Base-by-base conservation (phyloP, 345 rosid species). In the Murraya paniculata region DNA sequence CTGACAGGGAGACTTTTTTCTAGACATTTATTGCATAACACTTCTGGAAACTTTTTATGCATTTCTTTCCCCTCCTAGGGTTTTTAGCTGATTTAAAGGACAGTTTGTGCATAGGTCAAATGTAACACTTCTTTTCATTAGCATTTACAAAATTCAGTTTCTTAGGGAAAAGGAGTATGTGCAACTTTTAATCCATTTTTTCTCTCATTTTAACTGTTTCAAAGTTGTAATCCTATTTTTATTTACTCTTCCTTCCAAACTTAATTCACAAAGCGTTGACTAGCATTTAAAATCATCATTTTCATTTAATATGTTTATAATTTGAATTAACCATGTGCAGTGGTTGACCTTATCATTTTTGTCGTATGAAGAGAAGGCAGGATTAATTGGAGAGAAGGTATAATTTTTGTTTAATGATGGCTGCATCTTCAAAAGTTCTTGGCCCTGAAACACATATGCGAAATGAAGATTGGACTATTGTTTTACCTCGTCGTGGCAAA, bases 401-500 rank as follows among this genome's bases (percentile, higher is more conserved):
- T 27, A 28, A 24, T 77, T 31, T 61, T 45, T 66, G 35, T 48
- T 31, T 55, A 24, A 21, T 10, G 35, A 91, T 91, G 93, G 81
- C 82, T 62, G 68, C 92, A 55, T 81, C 93, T 72, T 84, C 84
- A 1, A 81, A 88, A 82, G 69, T 68, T 45, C 72, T 76, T n/a
- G 45, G 70, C 9, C 72, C 64, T 78, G 88, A 85, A 35, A 86
- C 65, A 64, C 35, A 28, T 71, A 56, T 72, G 48, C 38, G 30
- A 64, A 82, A 88, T 33, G 97, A 82, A 74, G 97, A 90, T 31
- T 96, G 98, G 99, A 89, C 87, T n/a, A 76, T 91, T 62, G 99
- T 95, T 73, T 77, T 83, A 73, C 91, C 89, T 67, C 88, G 86
- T 58, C 85, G 85, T 31, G 87, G 91, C 62, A 90, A 74, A 74